Evolutionary conservation across 2,329 filamentous ascomycete genomes (phyloP), one percentile per base, ranked within the genome.

Genomic region (Pseudocercospora pini-densiflorae): DNA sequence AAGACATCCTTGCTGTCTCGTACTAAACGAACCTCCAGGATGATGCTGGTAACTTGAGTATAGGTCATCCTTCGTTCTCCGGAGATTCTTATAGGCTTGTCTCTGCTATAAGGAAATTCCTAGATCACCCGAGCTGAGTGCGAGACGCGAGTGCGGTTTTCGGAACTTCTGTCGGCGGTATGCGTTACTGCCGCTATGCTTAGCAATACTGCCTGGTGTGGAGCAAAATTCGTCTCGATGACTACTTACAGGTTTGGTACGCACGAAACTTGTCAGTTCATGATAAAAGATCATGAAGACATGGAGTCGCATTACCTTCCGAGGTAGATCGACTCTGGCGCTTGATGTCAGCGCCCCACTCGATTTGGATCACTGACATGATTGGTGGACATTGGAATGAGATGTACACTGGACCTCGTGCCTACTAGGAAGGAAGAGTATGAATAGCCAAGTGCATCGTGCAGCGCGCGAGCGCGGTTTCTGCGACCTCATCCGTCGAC

Each of bases 291-390:
- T 14, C 47, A 16, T 19, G 19, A 24, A 21, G 19, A 51, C 5
- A 16, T 24, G 21, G 14, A 27, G 47, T 51, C 19, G 47, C 47
- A 51, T 14, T 51, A 27, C 21, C 47, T 51, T 51, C 47, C 47
- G 47, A 51, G 47, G 47, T 51, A 23, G 19, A 23, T n/a, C 24
- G 47, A 51, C 9, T 23, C 14, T 23, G 19, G 24, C 51, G 51
- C 51, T 55, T 55, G 51, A 55, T 55, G 51, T 55, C 51, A 55
- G 51, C 27, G 27, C 51, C 51, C 51, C 51, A 27, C 51, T 16
- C 24, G 4, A 51, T 1, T 43, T 8, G 16, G 7, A 8, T 19
- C 16, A 43, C 40, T 43, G 1, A n/a, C 40, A 43, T 43, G 40
- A 43, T 43, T 43, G 16, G 40, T 43, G 40, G 16, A 43, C 19